These are phyloP conservation scores for Populus hybrid DNA, from an alignment of 441 rosid genomes.

Conservation along the genomic window DNA sequence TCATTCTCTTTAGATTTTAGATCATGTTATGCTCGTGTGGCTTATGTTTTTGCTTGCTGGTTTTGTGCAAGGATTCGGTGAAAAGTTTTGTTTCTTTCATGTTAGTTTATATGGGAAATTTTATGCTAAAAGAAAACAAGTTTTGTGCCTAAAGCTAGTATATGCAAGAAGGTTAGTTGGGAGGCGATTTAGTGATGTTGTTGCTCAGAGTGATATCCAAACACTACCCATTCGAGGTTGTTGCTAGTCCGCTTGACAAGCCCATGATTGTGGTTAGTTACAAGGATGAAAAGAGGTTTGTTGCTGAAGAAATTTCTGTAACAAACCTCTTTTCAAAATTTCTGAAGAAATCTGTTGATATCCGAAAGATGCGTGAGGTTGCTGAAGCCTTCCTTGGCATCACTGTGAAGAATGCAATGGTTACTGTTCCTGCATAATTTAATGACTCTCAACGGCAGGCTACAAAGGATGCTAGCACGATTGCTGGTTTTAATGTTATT, in stretches of 20 bases:
- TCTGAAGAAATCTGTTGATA: too few species aligned
- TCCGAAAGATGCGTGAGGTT: constrained; percentile 54
- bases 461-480: constrained; percentile 40
- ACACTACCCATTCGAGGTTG: constrained; percentile 47
- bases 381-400: constrained; percentile 54
- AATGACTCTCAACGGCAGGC: constrained; percentile 57
- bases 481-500: constrained; percentile 33
- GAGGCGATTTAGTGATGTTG: constrained; percentile 36
- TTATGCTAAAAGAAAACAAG: not conserved
- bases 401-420: constrained; percentile 45
- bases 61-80: constrained; percentile 18
- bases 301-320: constrained; percentile 57
- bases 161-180: constrained; percentile 49
- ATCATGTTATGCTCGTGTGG: not conserved
- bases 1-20: not conserved
- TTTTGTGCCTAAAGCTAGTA: too few species aligned
- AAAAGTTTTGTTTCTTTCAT: not conserved
- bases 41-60: not conserved
- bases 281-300: constrained; percentile 56
- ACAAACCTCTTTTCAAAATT: too few species aligned
- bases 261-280: constrained; percentile 1
- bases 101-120: not conserved
- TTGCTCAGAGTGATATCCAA: constrained; percentile 45
- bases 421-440: constrained; percentile 65
- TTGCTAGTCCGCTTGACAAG: constrained; percentile 42